These are phyloP conservation scores for Sungouiella blattae DNA, from an alignment of 805 yeast species.

Conservation along the genomic window DNA sequence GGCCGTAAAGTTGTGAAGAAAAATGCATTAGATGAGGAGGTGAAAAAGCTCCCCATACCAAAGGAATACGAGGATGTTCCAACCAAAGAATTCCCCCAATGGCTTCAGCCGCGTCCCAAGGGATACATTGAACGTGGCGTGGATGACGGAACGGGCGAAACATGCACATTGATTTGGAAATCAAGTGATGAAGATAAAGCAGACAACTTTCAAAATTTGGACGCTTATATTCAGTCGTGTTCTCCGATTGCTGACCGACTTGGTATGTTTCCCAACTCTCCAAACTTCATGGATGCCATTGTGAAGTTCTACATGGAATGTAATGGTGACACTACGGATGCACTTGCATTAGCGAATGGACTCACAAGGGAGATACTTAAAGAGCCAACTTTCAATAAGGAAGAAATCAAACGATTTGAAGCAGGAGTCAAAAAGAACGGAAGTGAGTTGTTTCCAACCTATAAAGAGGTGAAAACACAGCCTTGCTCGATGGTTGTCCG, in stretches of 20 bases:
- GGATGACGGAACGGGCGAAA: conserved; percentile 49
- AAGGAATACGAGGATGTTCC: conserved; percentile 38
- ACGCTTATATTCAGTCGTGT: conserved; percentile 53
- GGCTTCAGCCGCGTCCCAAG: conserved; percentile 76
- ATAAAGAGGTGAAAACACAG: conserved; percentile 67
- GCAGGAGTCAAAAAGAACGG: conserved; percentile 70
- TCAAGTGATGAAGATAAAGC: conserved; percentile 30
- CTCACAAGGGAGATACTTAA: conserved; percentile 57
- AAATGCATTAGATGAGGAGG: conserved; percentile 16
- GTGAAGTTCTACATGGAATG: conserved; percentile 51
- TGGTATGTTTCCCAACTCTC: conserved; percentile 57
- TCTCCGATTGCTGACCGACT: conserved; percentile 54
- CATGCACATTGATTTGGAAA: conserved; percentile 67
- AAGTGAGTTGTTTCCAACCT: conserved; percentile 74
- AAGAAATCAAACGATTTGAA: conserved; percentile 69
- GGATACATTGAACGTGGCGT: conserved; percentile 86
- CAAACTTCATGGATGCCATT: conserved; percentile 79
- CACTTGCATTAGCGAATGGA: conserved; percentile 42
- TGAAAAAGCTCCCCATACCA: conserved; percentile 42
- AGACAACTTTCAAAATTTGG: conserved; percentile 36
- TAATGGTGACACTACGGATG: conserved; percentile 47
- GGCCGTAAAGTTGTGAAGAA: conserved; percentile 13
- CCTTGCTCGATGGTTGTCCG: conserved; percentile 77
- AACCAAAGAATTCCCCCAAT: conserved; percentile 55
- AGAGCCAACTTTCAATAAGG: conserved; percentile 72